Evolutionary conservation across 495 filamentous ascomycete species (phyloP), one percentile per base, ranked within the genome.

Genomic region (Hypoxylon crocopeplum): DNA sequence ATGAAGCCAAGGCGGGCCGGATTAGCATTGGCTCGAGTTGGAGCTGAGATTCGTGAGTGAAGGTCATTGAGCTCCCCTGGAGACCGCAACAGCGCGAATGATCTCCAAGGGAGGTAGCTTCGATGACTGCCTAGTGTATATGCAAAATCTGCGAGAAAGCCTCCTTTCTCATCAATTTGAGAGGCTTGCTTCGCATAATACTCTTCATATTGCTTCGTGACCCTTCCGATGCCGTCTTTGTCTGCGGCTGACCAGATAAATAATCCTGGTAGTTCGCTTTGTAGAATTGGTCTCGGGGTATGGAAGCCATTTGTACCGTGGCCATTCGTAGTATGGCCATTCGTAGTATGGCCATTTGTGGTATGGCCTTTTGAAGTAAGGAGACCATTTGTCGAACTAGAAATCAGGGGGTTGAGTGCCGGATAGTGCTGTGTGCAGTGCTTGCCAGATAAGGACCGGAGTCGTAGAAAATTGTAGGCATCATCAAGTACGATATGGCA

Each of bases 401-500:
- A n/a, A n/a, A n/a, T n/a, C n/a, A n/a, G n/a, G n/a, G n/a, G n/a
- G n/a, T n/a, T n/a, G n/a, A n/a, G n/a, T n/a, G n/a, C n/a, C n/a
- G n/a, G n/a, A n/a, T n/a, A n/a, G n/a, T 33, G 25, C 1, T 11
- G 5, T 10, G 59, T 67, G 33, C 25, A 33, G 15, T 67, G 59
- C 5, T 52, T 62, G 1, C 54, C 58, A 1, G 15, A 4, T 34
- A 68, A 19, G 2, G 4, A 2, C 10, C 34, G n/a, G n/a, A 33
- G 20, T 4, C 25, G 6, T 8, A 60, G n/a, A 8, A 57, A 53
- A 40, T 66, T 47, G 12, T 60, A 62, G 24, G 48, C 63, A 27
- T 68, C 71, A 27, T 87, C 83, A 0, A 87, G 21, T 17, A 87
- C 73, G 4, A 71, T 70, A 47, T 88, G 83, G 0, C 75, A 69